These are phyloP conservation scores for Blastomyces emzantsi DNA, from an alignment of 2,329 filamentous ascomycete species.

Conservation along the genomic window DNA sequence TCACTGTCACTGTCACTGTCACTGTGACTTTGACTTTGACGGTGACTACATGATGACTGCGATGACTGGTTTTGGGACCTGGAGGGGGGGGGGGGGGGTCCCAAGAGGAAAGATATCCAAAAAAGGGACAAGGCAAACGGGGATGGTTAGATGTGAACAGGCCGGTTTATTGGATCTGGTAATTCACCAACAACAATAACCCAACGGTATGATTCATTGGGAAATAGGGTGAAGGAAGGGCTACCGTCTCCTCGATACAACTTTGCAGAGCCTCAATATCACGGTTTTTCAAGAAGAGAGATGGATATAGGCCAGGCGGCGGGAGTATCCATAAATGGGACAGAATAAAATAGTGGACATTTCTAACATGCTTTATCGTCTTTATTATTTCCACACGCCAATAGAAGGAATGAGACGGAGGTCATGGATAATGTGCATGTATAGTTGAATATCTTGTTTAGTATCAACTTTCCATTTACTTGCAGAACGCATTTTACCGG, in stretches of 20 bases:
- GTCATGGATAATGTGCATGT: neutral
- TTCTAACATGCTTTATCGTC: no score
- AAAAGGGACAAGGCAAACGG: neutral
- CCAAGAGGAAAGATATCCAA: no score
- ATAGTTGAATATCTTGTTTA: neutral
- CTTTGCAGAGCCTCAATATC: neutral
- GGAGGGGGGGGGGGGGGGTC: no score
- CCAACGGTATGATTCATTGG: neutral
- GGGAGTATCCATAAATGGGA: neutral
- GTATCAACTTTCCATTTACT: neutral
- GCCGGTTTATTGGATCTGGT: neutral
- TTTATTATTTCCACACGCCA: neutral
- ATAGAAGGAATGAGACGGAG: neutral
- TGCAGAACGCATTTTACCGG: no score
- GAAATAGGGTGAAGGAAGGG: neutral
- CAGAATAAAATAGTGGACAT: neutral
- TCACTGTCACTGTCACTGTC: neutral
- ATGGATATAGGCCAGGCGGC: no score
- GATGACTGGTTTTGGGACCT: neutral
- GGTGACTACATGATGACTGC: neutral
- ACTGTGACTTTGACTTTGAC: neutral
- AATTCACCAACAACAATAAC: neutral
- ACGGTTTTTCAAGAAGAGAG: neutral
- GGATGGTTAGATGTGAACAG: neutral
- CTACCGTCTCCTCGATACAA: neutral